Percentiles rank a stretch among this genome's conserved stretches.
phyloP scores from a whole-genome alignment of 2,329 filamentous ascomycete species.

The Mariannaea sp. region DNA sequence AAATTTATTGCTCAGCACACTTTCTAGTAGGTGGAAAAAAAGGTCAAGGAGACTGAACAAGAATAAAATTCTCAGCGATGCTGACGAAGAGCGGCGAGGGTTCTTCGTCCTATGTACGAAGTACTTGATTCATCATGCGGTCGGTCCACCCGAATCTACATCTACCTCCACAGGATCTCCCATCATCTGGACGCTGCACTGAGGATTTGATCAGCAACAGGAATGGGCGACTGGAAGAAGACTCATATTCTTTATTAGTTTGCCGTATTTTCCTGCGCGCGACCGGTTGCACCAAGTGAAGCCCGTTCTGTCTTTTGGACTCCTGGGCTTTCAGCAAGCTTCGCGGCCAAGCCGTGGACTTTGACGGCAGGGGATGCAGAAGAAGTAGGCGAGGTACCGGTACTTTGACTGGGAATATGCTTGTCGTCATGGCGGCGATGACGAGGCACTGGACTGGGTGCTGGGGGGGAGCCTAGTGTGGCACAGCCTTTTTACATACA shows the following conservation, averaged over 20 bases:
- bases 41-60: not conserved
- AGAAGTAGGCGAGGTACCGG: constrained; percentile 33
- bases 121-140: too few species aligned
- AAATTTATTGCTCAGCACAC: not conserved
- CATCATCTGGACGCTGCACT: not conserved
- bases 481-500: constrained; percentile 28
- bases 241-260: constrained; percentile 7
- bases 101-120: constrained; percentile 1
- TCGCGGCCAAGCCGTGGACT: constrained; percentile 14
- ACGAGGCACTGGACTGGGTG: constrained; percentile 50
- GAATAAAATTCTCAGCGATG: constrained; percentile 12
- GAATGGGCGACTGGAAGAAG: constrained; percentile 9
- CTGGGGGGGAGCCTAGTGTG: constrained; percentile 31
- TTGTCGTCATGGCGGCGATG: constrained; percentile 42
- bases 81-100: not conserved
- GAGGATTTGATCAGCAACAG: constrained; percentile 10
- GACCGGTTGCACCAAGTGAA: not conserved
- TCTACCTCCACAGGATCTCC: constrained; percentile 10
- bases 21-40: constrained; percentile 6
- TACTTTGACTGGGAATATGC: constrained; percentile 36
- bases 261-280: not conserved
- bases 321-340: constrained; percentile 30
- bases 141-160: too few species aligned
- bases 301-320: not conserved
- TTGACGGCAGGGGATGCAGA: not conserved